Percentiles rank a stretch among this genome's conserved stretches.
Evolutionary conservation across 148 eudicot species (phyloP).

Genomic region (Dysphania ambrosioides): DNA sequence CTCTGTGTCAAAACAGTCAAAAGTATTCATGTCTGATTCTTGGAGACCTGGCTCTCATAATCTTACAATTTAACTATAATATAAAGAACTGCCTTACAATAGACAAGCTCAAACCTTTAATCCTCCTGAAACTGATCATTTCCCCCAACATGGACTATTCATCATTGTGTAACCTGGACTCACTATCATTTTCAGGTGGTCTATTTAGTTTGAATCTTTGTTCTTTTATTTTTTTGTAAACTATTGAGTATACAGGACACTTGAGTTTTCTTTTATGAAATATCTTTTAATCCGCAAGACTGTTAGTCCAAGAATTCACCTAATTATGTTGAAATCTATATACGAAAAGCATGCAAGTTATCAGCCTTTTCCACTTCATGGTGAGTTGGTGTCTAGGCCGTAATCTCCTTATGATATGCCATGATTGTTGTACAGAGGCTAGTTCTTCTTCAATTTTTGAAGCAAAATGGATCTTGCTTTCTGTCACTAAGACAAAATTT

Average conservation of each 20-base stretch:
- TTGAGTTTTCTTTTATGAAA: not conserved
- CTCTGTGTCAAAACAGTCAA: constrained; percentile 1
- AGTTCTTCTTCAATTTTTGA: not conserved
- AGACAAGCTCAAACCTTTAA: too few relatives aligned
- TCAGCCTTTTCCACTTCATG: not conserved
- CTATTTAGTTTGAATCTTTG: not conserved
- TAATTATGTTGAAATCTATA: not conserved
- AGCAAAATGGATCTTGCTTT: too few relatives aligned
- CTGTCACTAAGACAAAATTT: too few relatives aligned
- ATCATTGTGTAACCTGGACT: too few relatives aligned
- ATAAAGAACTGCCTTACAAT: not conserved
- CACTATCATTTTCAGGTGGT: not conserved
- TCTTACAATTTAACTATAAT: not conserved
- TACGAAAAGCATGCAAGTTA: too few relatives aligned
- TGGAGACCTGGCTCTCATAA: not conserved
- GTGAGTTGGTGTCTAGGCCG: not conserved
- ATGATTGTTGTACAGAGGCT: not conserved
- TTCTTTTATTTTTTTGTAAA: too few relatives aligned
- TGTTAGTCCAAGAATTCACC: not conserved
- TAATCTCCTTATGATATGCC: not conserved
- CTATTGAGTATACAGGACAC: not conserved
- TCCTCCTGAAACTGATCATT: not conserved
- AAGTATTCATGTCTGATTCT: not conserved
- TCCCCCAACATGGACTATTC: too few relatives aligned
- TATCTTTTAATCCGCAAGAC: not conserved